Percentiles rank a stretch among this genome's conserved stretches.
These are phyloP conservation scores for Tremella mesenterica DNA, from an alignment of 768 basidiomycete genomes.

Conservation along the genomic window DNA sequence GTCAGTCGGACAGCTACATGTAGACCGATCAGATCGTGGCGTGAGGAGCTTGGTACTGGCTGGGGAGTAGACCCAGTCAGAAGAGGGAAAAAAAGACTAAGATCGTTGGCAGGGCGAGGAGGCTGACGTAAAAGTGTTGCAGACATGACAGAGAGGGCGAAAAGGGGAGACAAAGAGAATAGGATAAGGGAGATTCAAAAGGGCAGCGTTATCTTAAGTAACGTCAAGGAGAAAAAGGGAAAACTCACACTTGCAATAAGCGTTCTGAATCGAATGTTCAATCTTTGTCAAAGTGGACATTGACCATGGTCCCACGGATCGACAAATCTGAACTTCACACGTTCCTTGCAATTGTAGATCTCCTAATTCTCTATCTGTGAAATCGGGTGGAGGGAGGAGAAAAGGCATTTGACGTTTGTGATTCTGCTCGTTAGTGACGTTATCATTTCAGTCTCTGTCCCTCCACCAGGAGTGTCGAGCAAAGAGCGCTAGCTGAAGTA, in stretches of 20 bases:
- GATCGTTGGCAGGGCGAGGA: too few relatives aligned
- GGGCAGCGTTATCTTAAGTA: not conserved
- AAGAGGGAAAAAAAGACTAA: too few relatives aligned
- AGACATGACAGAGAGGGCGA: too few relatives aligned
- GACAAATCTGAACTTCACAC: slow-evolving; percentile 92
- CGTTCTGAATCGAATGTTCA: slow-evolving; percentile 90
- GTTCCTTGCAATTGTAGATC: slow-evolving; percentile 82
- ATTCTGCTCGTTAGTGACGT: slow-evolving; percentile 52
- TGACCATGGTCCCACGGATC: slow-evolving; percentile 93
- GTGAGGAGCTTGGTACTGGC: too few relatives aligned
- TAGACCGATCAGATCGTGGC: too few relatives aligned
- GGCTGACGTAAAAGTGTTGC: too few relatives aligned
- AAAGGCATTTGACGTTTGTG: slow-evolving; percentile 89
- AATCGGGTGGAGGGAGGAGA: slow-evolving; percentile 86
- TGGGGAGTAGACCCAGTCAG: too few relatives aligned
- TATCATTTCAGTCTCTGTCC: not conserved
- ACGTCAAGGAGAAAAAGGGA: not conserved
- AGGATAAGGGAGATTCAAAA: too few relatives aligned
- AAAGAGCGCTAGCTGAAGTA: too few relatives aligned
- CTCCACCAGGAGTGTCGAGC: too few relatives aligned
- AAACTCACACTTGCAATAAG: slow-evolving; percentile 70
- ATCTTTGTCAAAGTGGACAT: slow-evolving; percentile 74
- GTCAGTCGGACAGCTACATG: too few relatives aligned
- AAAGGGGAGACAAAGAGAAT: too few relatives aligned
- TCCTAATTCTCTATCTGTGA: slow-evolving; percentile 66